phyloP scores from a whole-genome alignment of 164 flowering plant species.

The Macadamia tetraphylla region DNA sequence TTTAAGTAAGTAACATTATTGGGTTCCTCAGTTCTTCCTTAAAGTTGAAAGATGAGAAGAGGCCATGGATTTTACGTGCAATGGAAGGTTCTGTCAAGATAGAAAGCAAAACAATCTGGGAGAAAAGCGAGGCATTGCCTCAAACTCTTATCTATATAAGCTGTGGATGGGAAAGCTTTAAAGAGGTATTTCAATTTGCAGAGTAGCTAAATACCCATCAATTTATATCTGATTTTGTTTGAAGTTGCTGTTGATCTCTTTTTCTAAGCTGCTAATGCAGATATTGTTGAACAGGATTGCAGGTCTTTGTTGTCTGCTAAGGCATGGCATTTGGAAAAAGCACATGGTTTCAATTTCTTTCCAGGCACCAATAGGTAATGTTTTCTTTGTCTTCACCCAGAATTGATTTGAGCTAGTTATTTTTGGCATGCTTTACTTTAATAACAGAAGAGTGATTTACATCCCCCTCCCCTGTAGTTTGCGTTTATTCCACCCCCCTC shows the following conservation, averaged over 20 bases:
- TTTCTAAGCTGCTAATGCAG: slow-evolving; percentile 5
- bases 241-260: not conserved
- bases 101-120: slow-evolving; percentile 37
- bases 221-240: not conserved
- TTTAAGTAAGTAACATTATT: not conserved
- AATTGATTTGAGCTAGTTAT: not conserved
- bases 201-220: not conserved
- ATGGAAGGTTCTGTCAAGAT: slow-evolving; percentile 59
- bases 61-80: slow-evolving; percentile 91
- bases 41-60: slow-evolving; percentile 66
- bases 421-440: not conserved
- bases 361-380: slow-evolving; percentile 89
- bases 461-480: too few relatives aligned
- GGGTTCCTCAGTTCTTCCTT: slow-evolving; percentile 26
- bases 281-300: slow-evolving; percentile 60
- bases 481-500: too few relatives aligned
- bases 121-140: slow-evolving; percentile 47
- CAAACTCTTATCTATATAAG: slow-evolving; percentile 85
- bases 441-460: too few relatives aligned
- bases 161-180: slow-evolving; percentile 98
- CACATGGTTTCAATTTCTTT: slow-evolving; percentile 88
- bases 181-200: slow-evolving; percentile 50
- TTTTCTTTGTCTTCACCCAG: not conserved
- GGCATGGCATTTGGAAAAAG: slow-evolving; percentile 80
- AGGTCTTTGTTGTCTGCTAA: slow-evolving; percentile 58